Conservation (phyloP, 1,284 basidiomycete genomes). For the Anthracocystis setariae region DNA sequence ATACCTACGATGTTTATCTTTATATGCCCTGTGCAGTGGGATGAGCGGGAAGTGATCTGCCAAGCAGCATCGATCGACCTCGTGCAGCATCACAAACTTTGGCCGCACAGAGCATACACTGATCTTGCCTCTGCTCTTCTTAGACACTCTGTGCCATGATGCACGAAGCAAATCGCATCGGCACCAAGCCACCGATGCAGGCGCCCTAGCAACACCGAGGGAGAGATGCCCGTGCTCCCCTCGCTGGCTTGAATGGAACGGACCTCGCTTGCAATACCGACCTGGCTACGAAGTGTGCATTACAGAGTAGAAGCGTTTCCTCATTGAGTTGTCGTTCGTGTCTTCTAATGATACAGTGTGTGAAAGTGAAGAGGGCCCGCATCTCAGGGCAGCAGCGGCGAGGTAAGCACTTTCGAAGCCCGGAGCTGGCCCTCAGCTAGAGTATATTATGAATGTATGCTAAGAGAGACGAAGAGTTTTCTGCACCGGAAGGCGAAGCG, state of each 20-base stretch:
- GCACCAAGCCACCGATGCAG: conserved; percentile 14
- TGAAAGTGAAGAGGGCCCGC: conserved; percentile 2
- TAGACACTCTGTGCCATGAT: background rate
- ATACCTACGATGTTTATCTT: conserved; percentile 13
- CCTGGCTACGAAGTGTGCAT: background rate
- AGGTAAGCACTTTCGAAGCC: background rate
- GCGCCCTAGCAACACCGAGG: conserved; percentile 6
- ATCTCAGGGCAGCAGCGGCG: background rate
- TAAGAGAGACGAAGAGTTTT: background rate
- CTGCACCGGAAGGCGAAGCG: too few species aligned
- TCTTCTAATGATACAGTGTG: conserved; percentile 39
- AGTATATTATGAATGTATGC: conserved; percentile 1
- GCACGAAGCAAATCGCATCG: background rate
- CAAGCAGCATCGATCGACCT: conserved; percentile 29
- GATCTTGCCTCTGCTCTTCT: background rate
- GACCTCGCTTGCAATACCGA: conserved; percentile 10
- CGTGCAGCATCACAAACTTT: conserved; percentile 32
- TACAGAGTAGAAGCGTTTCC: background rate
- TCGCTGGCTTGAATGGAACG: conserved; percentile 10
- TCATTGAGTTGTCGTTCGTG: conserved; percentile 7
- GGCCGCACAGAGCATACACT: conserved; percentile 42
- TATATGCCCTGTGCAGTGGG: conserved; percentile 7
- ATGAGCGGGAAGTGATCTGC: conserved; percentile 2
- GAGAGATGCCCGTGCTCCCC: background rate
- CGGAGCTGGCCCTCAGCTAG: background rate